Conservation (phyloP, 495 filamentous ascomycete genomes). For the Aspergillus sparsus region DNA sequence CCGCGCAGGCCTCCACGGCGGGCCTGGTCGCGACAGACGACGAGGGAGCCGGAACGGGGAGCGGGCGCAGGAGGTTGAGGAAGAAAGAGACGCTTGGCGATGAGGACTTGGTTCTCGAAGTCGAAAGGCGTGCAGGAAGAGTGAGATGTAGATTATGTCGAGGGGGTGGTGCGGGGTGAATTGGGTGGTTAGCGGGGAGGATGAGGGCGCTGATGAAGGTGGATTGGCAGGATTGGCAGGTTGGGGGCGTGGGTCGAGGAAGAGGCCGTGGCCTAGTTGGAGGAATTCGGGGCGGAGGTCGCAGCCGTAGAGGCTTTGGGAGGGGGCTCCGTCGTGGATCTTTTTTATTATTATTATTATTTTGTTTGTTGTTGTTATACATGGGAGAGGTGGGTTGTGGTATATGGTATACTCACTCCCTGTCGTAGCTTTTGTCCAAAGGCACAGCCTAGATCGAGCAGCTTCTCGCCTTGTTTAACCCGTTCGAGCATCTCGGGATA, state of each 20-base stretch:
- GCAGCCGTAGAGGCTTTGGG: slow-evolving; percentile 37
- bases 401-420: slow-evolving; percentile 23
- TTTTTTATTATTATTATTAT: slow-evolving; percentile 5
- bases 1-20: slow-evolving; percentile 21
- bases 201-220: slow-evolving; percentile 47
- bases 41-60: slow-evolving; percentile 42
- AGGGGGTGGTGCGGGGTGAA: slow-evolving; percentile 39
- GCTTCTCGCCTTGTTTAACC: slow-evolving; percentile 36
- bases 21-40: slow-evolving; percentile 48
- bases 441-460: slow-evolving; percentile 47
- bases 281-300: slow-evolving; percentile 46
- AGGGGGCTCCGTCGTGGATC: slow-evolving; percentile 33
- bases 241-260: slow-evolving; percentile 38
- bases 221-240: slow-evolving; percentile 36
- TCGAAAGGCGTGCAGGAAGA: slow-evolving; percentile 64
- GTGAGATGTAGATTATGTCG: slow-evolving; percentile 56
- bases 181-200: slow-evolving; percentile 54
- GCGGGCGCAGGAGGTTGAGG: slow-evolving; percentile 45
- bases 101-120: slow-evolving; percentile 52
- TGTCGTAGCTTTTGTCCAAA: slow-evolving; percentile 44
- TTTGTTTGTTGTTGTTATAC: too few relatives aligned
- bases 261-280: slow-evolving; percentile 51
- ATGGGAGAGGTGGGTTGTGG: neutral
- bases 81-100: slow-evolving; percentile 48
- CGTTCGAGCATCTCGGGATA: slow-evolving; percentile 44